Evolutionary conservation across 208 protist genomes (phyloP).

Genomic region (Blechomonas ayalai): DNA sequence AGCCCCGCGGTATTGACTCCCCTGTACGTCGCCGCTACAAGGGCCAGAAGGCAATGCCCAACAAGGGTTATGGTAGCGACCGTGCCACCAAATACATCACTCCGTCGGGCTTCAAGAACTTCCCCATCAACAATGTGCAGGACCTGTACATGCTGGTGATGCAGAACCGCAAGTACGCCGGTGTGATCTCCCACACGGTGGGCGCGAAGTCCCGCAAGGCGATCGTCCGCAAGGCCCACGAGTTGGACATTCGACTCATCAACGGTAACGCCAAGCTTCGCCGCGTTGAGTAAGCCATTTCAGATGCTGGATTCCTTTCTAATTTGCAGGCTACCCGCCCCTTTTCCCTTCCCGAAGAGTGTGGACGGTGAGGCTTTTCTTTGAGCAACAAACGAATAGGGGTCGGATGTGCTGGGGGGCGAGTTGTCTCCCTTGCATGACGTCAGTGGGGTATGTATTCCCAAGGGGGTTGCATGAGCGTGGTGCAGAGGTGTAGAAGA

Average conservation of each 20-base stretch:
- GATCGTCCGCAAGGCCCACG: slow-evolving; percentile 96
- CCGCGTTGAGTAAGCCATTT: slow-evolving; percentile 86
- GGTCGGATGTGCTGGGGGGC: no score
- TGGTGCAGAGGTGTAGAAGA: no score
- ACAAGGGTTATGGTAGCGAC: slow-evolving; percentile 98
- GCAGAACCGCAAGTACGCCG: slow-evolving; percentile 99
- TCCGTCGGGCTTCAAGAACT: slow-evolving; percentile 97
- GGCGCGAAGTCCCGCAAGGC: slow-evolving; percentile 94
- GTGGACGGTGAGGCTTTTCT: no score
- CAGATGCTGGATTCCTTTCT: no score
- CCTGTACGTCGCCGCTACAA: slow-evolving; percentile 96
- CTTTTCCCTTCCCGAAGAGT: no score
- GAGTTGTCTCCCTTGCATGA: background rate
- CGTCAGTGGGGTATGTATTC: no score
- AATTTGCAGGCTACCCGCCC: no score
- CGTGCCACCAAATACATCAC: slow-evolving; percentile 95
- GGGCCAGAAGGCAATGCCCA: slow-evolving; percentile 95
- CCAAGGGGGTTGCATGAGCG: no score
- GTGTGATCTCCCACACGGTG: slow-evolving; percentile 95
- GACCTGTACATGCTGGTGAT: slow-evolving; percentile 99
- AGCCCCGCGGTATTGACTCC: slow-evolving; percentile 98
- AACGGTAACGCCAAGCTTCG: slow-evolving; percentile 94
- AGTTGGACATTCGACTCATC: slow-evolving; percentile 98
- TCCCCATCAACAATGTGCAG: slow-evolving; percentile 92
- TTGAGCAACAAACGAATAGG: no score